These are phyloP conservation scores for Amanita phalloides DNA, from an alignment of 768 basidiomycete species.

Conservation along the genomic window DNA sequence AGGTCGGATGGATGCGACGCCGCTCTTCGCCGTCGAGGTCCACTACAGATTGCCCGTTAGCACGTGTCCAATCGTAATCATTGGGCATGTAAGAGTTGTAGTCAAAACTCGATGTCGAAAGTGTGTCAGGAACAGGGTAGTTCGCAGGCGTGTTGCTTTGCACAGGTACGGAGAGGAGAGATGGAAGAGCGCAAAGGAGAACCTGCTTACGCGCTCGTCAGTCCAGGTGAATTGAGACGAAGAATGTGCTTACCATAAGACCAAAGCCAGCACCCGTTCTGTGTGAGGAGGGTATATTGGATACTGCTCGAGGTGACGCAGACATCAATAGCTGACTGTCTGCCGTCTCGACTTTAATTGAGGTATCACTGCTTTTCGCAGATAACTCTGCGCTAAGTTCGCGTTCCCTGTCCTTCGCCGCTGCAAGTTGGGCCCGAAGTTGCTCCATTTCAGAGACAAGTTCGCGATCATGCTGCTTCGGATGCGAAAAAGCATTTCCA, in stretches of 20 bases:
- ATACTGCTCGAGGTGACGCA: slow-evolving; percentile 23
- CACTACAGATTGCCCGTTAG: slow-evolving; percentile 28
- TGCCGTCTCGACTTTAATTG: slow-evolving; percentile 49
- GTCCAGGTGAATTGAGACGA: background rate
- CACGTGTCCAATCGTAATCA: slow-evolving; percentile 46
- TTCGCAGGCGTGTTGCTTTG: slow-evolving; percentile 43
- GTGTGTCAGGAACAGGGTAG: slow-evolving; percentile 25
- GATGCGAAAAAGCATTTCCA: slow-evolving; percentile 18
- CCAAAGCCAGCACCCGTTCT: slow-evolving; percentile 58
- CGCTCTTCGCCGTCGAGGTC: slow-evolving; percentile 33
- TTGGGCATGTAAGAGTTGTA: slow-evolving; percentile 35
- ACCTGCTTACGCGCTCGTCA: slow-evolving; percentile 35
- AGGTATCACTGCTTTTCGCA: slow-evolving; percentile 21
- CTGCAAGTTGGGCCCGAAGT: slow-evolving; percentile 53
- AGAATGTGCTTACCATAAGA: slow-evolving; percentile 47
- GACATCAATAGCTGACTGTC: slow-evolving; percentile 41
- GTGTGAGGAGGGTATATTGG: slow-evolving; percentile 33
- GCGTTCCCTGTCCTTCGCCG: slow-evolving; percentile 55
- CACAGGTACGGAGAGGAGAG: slow-evolving; percentile 57
- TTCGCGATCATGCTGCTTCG: slow-evolving; percentile 21
- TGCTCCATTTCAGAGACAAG: slow-evolving; percentile 54
- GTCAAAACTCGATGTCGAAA: slow-evolving; percentile 39
- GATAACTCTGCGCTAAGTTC: slow-evolving; percentile 55
- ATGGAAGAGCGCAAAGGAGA: slow-evolving; percentile 67
- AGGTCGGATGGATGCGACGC: slow-evolving; percentile 18